These are phyloP conservation scores for Penicillium rolfsii DNA, from an alignment of 2,329 filamentous ascomycete genomes.

Conservation along the genomic window DNA sequence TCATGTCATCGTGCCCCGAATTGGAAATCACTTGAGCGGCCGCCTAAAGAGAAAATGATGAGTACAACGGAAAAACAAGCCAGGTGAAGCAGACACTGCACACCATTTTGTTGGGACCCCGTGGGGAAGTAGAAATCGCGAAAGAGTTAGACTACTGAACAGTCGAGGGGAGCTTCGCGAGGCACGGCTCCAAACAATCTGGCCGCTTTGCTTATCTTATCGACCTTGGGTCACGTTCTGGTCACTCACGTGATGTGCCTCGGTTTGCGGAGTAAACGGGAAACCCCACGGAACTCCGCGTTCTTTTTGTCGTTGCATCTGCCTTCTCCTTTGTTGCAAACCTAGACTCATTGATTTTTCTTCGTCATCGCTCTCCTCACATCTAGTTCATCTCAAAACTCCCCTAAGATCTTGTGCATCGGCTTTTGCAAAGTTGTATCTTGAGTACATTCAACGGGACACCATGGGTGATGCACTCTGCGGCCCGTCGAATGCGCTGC, in stretches of 20 bases:
- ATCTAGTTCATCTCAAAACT: not conserved
- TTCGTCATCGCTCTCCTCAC: not conserved
- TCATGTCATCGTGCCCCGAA: slow-evolving; percentile 97
- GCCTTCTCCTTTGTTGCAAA: not conserved
- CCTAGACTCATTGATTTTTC: not conserved
- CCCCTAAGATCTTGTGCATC: not conserved
- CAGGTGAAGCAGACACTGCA: slow-evolving; percentile 1
- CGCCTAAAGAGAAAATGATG: slow-evolving; percentile 52
- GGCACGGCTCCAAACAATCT: slow-evolving; percentile 29
- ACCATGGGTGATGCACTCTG: slow-evolving; percentile 70
- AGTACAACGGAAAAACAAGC: slow-evolving; percentile 14
- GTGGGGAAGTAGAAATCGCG: slow-evolving; percentile 17
- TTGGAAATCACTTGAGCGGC: slow-evolving; percentile 74
- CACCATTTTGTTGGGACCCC: slow-evolving; percentile 31
- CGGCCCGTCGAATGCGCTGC: slow-evolving; percentile 74
- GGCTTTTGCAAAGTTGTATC: not conserved
- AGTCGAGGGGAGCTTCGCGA: slow-evolving; percentile 21
- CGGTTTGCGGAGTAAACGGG: slow-evolving; percentile 19
- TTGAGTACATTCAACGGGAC: slow-evolving; percentile 8
- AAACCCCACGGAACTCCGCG: slow-evolving; percentile 23
- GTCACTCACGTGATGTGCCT: slow-evolving; percentile 24
- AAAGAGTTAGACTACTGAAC: slow-evolving; percentile 2
- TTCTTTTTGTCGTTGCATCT: not conserved
- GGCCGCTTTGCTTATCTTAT: slow-evolving; percentile 34
- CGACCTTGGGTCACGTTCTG: slow-evolving; percentile 27